phyloP scores from a whole-genome alignment of 805 yeast genomes.

The Ogataea degrootiae region DNA sequence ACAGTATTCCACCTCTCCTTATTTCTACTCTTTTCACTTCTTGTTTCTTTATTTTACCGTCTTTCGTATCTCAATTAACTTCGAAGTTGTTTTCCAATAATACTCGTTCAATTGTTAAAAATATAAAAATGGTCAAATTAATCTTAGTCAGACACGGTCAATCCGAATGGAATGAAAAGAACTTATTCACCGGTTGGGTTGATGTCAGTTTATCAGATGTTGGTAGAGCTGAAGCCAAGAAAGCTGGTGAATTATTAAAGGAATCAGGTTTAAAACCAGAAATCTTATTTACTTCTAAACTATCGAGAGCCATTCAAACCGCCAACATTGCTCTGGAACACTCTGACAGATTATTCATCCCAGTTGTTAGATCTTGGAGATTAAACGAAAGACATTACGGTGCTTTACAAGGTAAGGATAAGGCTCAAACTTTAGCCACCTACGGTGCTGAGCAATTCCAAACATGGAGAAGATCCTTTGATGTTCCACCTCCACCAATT shows the following conservation, averaged over 20 bases:
- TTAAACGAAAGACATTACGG: slow-evolving; percentile 99
- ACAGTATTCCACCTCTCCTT: too few relatives aligned
- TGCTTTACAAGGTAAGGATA: slow-evolving; percentile 97
- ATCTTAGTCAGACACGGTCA: slow-evolving; percentile 98
- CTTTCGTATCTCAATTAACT: too few relatives aligned
- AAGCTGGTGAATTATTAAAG: slow-evolving; percentile 89
- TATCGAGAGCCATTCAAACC: slow-evolving; percentile 94
- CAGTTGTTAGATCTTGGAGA: slow-evolving; percentile 95
- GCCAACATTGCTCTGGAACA: slow-evolving; percentile 88
- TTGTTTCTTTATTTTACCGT: too few relatives aligned
- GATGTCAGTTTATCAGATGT: slow-evolving; percentile 80
- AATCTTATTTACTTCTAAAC: slow-evolving; percentile 82
- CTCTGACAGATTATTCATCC: slow-evolving; percentile 88
- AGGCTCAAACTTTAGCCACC: slow-evolving; percentile 83
- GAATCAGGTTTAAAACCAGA: slow-evolving; percentile 85
- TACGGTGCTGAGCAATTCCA: slow-evolving; percentile 92
- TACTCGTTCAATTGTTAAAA: background rate
- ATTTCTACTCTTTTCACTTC: too few relatives aligned
- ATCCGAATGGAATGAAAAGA: slow-evolving; percentile 98
- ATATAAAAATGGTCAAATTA: slow-evolving; percentile 45
- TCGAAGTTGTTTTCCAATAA: too few relatives aligned
- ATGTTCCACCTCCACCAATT: slow-evolving; percentile 92
- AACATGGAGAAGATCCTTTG: slow-evolving; percentile 96
- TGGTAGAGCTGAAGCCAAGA: slow-evolving; percentile 86
- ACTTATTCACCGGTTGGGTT: slow-evolving; percentile 98